These are phyloP conservation scores for Ambrosiella cleistominuta DNA, from an alignment of 2,329 filamentous ascomycete genomes.

Conservation along the genomic window DNA sequence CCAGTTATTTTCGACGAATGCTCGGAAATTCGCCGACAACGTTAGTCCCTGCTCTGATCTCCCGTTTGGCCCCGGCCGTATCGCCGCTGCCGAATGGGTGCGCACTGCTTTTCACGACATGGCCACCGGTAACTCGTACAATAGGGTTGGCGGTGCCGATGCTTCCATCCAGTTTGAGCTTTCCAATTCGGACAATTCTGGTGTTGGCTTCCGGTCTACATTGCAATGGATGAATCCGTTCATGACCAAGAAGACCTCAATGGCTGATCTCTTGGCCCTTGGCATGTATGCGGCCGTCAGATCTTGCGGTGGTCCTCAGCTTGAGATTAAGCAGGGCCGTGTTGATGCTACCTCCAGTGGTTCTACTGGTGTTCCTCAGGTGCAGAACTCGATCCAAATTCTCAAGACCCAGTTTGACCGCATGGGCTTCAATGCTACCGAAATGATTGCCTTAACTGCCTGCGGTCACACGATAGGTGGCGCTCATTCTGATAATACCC, in stretches of 20 bases:
- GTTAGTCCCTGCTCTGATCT: conserved; percentile 40
- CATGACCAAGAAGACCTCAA: conserved; percentile 30
- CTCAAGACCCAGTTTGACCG: conserved; percentile 38
- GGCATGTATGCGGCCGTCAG: conserved; percentile 41
- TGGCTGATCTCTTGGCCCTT: conserved; percentile 40
- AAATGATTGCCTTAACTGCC: conserved; percentile 43
- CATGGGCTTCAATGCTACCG: conserved; percentile 36
- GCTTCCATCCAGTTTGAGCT: conserved; percentile 44
- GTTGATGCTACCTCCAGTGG: conserved; percentile 34
- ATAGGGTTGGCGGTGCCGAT: conserved; percentile 36
- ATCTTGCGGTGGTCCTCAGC: conserved; percentile 37
- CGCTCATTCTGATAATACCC: conserved; percentile 37
- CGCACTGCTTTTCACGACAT: conserved; percentile 46
- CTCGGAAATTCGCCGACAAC: conserved; percentile 36
- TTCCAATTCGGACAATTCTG: conserved; percentile 35
- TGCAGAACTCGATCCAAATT: conserved; percentile 33
- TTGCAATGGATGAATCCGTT: conserved; percentile 36
- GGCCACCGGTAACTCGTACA: conserved; percentile 33
- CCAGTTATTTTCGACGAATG: conserved; percentile 35
- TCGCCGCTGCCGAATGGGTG: conserved; percentile 44
- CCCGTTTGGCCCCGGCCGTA: conserved; percentile 34
- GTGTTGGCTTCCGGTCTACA: conserved; percentile 35
- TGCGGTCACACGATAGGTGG: conserved; percentile 46
- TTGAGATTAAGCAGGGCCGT: conserved; percentile 36
- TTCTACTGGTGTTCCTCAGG: conserved; percentile 34